Conservation (phyloP, 2,329 filamentous ascomycete genomes). For the Penicillium polonicum region DNA sequence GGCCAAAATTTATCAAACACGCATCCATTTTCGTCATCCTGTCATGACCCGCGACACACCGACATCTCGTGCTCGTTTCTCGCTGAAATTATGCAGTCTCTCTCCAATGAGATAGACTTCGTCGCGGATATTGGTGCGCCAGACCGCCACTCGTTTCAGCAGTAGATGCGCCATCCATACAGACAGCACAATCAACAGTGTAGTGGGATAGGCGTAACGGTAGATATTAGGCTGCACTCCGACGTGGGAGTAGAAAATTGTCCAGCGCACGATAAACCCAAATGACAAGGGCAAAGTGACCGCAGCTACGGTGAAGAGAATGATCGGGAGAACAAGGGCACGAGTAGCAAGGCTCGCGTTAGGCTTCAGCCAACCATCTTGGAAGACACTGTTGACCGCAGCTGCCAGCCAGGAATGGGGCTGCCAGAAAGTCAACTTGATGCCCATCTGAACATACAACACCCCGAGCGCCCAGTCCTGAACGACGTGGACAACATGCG, state of each 20-base stretch:
- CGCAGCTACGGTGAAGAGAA: conserved; percentile 60
- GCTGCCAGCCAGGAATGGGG: conserved; percentile 69
- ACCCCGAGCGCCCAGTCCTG: conserved; percentile 94
- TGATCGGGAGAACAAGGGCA: conserved; percentile 76
- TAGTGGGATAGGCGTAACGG: conserved; percentile 71
- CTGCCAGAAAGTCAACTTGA: conserved; percentile 67
- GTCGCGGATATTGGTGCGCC: conserved; percentile 81
- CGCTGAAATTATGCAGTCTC: conserved; percentile 88
- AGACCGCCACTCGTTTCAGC: conserved; percentile 63
- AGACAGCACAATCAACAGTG: conserved; percentile 55
- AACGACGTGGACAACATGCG: conserved; percentile 68
- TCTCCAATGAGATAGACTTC: conserved; percentile 97
- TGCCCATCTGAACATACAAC: conserved; percentile 79
- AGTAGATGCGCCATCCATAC: conserved; percentile 42
- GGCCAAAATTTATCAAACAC: not conserved
- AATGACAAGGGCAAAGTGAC: conserved; percentile 64
- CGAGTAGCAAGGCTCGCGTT: conserved; percentile 77
- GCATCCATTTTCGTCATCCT: conserved; percentile 19
- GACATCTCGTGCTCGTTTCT: conserved; percentile 46
- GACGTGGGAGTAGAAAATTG: conserved; percentile 32
- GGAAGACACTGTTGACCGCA: conserved; percentile 71
- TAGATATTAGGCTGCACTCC: conserved; percentile 50
- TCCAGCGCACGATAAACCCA: conserved; percentile 54
- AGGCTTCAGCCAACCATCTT: conserved; percentile 74
- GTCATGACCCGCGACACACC: conserved; percentile 41